These are phyloP conservation scores for Acaromyces ingoldii DNA, from an alignment of 1,284 basidiomycete genomes.

Conservation along the genomic window DNA sequence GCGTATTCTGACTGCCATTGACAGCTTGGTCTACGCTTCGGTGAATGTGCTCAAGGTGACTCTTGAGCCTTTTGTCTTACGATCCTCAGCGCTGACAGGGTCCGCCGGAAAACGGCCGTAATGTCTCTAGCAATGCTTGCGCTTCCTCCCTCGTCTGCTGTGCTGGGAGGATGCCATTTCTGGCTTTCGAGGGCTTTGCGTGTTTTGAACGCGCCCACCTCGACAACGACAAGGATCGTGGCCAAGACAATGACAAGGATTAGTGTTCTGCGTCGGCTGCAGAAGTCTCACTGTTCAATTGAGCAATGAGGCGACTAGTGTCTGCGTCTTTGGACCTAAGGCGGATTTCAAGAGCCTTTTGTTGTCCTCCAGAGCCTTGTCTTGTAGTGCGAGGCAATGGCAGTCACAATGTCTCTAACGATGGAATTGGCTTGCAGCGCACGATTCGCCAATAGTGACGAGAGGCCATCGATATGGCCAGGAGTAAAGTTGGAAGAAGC, in stretches of 20 bases:
- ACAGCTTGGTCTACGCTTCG: conserved; percentile 26
- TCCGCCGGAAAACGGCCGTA: conserved; percentile 75
- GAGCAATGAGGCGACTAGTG: neutral
- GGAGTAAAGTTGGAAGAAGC: neutral
- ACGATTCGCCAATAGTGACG: conserved; percentile 18
- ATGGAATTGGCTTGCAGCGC: conserved; percentile 37
- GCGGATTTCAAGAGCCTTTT: too few relatives aligned
- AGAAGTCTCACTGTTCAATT: neutral
- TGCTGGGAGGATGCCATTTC: conserved; percentile 50
- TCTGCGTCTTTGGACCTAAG: conserved; percentile 3
- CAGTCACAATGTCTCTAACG: conserved; percentile 37
- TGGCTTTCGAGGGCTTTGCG: conserved; percentile 56
- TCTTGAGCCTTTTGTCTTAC: conserved; percentile 81
- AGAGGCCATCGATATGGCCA: conserved; percentile 18
- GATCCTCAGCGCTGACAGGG: conserved; percentile 78
- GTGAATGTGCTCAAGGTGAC: conserved; percentile 68
- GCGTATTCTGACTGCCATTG: conserved; percentile 16
- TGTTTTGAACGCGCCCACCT: conserved; percentile 61
- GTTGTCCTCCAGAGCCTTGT: conserved; percentile 32
- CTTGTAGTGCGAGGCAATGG: conserved; percentile 36
- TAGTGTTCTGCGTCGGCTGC: conserved; percentile 58
- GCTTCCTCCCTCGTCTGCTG: conserved; percentile 49
- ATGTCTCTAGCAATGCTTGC: conserved; percentile 50
- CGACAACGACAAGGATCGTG: conserved; percentile 64
- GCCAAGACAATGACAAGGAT: conserved; percentile 70